phyloP scores from a whole-genome alignment of 352 stramenopile genomes.

The Globisporangium lucens region DNA sequence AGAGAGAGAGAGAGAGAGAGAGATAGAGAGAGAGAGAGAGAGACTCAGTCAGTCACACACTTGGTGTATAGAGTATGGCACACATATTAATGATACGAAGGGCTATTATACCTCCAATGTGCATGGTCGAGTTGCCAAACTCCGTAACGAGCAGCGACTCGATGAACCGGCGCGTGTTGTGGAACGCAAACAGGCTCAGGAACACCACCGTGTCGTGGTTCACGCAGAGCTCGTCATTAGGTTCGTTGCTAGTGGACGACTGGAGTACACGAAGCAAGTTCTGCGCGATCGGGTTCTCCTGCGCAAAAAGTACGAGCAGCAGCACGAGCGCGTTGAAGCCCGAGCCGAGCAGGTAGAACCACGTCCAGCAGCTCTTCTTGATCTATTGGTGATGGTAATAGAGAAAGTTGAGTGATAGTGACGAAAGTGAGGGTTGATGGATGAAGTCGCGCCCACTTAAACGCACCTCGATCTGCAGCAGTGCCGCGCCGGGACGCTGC shows the following conservation, averaged over 20 bases:
- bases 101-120: conserved; percentile 31
- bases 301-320: conserved; percentile 25
- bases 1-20: no score
- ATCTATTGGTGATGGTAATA: conserved; percentile 7
- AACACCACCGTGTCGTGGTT: conserved; percentile 39
- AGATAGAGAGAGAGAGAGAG: no score
- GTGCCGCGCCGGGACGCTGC: conserved; percentile 22
- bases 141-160: conserved; percentile 62
- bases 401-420: not conserved
- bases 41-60: not conserved
- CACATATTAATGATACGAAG: not conserved
- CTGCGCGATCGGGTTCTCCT: conserved; percentile 33
- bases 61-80: not conserved
- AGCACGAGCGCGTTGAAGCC: conserved; percentile 42
- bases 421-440: not conserved
- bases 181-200: conserved; percentile 47
- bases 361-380: conserved; percentile 62
- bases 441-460: not conserved
- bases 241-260: not conserved
- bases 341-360: conserved; percentile 66
- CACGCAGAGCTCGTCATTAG: conserved; percentile 19
- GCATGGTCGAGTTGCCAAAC: conserved; percentile 67
- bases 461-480: conserved; percentile 37
- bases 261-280: conserved; percentile 34
- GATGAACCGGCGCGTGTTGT: conserved; percentile 52